Evolutionary conservation across 1,284 basidiomycete species (phyloP).

Genomic region (Apiotrichum montevideense): DNA sequence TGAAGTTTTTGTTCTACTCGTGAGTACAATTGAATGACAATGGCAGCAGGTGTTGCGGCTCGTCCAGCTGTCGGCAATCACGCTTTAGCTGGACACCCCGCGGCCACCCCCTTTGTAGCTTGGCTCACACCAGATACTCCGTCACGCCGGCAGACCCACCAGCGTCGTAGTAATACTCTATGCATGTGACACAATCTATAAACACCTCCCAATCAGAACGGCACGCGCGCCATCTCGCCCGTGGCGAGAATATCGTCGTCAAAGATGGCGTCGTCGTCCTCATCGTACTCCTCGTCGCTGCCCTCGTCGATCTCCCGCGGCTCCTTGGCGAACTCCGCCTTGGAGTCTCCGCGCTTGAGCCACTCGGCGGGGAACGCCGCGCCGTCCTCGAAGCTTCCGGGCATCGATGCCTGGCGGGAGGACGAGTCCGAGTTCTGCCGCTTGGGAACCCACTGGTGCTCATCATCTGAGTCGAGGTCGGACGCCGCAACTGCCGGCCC

Average conservation of each 20-base stretch:
- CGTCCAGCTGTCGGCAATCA: too few relatives aligned
- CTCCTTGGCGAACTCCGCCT: neutral
- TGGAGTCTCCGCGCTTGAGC: conserved; percentile 17
- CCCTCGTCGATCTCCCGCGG: neutral
- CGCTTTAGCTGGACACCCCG: too few relatives aligned
- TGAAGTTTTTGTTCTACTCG: conserved; percentile 82
- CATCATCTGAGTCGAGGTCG: conserved; percentile 27
- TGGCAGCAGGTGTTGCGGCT: too few relatives aligned
- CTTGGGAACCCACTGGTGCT: conserved; percentile 51
- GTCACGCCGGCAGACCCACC: too few relatives aligned
- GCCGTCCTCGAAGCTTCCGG: conserved; percentile 58
- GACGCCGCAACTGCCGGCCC: conserved; percentile 35
- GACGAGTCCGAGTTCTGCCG: conserved; percentile 70
- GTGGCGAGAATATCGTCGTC: conserved; percentile 74
- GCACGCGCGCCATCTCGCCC: conserved; percentile 77
- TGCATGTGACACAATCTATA: too few relatives aligned
- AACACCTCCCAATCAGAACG: conserved; percentile 49
- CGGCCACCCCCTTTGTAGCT: too few relatives aligned
- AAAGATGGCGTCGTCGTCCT: conserved; percentile 48
- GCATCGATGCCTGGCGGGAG: conserved; percentile 58
- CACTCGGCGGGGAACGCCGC: conserved; percentile 26
- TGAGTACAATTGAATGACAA: neutral
- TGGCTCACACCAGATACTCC: too few relatives aligned
- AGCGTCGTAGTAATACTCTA: too few relatives aligned
- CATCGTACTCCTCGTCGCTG: conserved; percentile 12